Evolutionary conservation across 208 protist genomes (phyloP), one percentile per base, ranked within the genome.

Genomic region (Trypanosoma scelopori): DNA sequence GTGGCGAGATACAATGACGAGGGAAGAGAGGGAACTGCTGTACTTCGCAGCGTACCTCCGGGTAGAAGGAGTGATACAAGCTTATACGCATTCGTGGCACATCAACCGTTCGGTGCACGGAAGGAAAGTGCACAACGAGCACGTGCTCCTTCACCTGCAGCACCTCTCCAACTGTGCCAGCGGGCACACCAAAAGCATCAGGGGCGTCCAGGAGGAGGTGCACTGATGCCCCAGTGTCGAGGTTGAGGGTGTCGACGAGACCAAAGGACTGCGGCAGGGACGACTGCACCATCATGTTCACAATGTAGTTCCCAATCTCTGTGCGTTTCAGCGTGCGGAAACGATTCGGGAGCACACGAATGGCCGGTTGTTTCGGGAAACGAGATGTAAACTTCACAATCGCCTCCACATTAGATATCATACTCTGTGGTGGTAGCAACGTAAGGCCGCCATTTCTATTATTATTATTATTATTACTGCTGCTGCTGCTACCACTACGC

Each of bases 1-100:
- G 51, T 20, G 90, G 87, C 56, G 76, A 90, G 30, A 96, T 61
- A 22, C 74, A 73, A 52, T 84, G 62, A 11, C 87, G 84, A 23
- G 90, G 90, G 55, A 86, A 93, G 12, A 96, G 71, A 0, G 90
- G 90, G 60, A 92, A 96, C 74, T 96, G 90, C 63, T 79, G 84
- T 15, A 92, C 16, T 60, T 90, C 82, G 67, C 88, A 91, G 13
- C 56, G 60, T 39, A 96, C 63, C 65, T 93, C 83, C 1, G 87
- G 87, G 64, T 90, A 96, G 37, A 75, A 57, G 5, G 79, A 74
- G 74, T 93, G 90, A 73, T 91, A 90, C 30, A 74, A 71, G 30
- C 61, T 74, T 35, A 91, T 55, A 46, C 85, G 83, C 79, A 93
- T 86, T 18, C 87, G 82, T 0, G 85, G 85, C 5, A 96, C 51